These are phyloP conservation scores for Aspergillus calidoustus DNA, from an alignment of 2,329 filamentous ascomycete species.

Conservation along the genomic window DNA sequence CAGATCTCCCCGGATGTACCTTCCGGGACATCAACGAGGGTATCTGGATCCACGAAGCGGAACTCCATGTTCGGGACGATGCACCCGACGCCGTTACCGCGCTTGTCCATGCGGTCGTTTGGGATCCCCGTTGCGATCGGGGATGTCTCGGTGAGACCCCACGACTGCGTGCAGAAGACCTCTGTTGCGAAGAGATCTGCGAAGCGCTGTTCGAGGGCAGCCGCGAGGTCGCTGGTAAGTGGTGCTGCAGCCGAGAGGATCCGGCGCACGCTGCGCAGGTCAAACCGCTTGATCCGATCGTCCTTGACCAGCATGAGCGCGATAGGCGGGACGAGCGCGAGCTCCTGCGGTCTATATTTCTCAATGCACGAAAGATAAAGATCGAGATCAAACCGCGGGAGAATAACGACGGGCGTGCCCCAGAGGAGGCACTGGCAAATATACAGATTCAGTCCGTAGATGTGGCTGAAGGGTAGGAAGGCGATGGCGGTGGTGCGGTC, in stretches of 20 bases:
- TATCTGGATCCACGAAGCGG: constrained; percentile 6
- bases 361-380: neutral
- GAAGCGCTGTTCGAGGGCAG: constrained; percentile 1
- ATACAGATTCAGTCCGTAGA: constrained; percentile 5
- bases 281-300: neutral
- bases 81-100: neutral
- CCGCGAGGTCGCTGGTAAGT: neutral
- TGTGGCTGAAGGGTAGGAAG: constrained; percentile 14
- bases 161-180: constrained; percentile 8
- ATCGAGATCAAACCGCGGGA: constrained; percentile 6
- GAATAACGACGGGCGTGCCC: neutral
- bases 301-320: constrained; percentile 9
- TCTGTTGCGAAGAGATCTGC: neutral
- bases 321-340: constrained; percentile 4
- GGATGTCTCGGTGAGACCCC: constrained; percentile 11
- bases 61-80: constrained; percentile 5
- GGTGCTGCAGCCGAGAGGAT: constrained; percentile 8
- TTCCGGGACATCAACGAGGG: neutral
- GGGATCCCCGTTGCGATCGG: constrained; percentile 8
- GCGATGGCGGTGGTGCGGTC: neutral
- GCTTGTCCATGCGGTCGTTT: constrained; percentile 9
- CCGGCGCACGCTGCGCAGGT: neutral
- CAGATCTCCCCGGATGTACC: constrained; percentile 22
- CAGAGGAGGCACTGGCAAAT: constrained; percentile 9
- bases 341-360: neutral